phyloP scores from a whole-genome alignment of 257 asterid genomes.

The Asclepias syriaca region DNA sequence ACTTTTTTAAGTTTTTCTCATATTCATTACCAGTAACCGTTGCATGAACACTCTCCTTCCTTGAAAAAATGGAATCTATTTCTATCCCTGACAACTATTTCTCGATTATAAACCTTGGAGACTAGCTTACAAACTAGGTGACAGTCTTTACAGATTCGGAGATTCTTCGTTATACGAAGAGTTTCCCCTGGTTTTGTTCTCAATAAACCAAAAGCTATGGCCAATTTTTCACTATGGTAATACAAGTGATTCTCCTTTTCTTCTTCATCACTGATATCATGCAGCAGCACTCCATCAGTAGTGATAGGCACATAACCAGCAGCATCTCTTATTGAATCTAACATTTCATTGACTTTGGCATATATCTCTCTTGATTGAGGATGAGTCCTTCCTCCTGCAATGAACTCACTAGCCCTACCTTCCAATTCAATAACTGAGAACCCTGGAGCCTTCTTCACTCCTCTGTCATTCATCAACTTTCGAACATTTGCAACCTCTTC shows the following conservation, averaged over 20 bases:
- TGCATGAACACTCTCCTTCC: slow-evolving; percentile 69
- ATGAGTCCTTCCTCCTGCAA: slow-evolving; percentile 76
- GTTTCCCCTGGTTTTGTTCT: slow-evolving; percentile 53
- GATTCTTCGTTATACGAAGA: slow-evolving; percentile 67
- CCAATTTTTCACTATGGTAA: slow-evolving; percentile 79
- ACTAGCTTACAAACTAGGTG: slow-evolving; percentile 66
- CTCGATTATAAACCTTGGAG: slow-evolving; percentile 53
- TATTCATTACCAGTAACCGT: slow-evolving; percentile 56
- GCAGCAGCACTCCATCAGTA: slow-evolving; percentile 36
- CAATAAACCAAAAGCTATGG: slow-evolving; percentile 72
- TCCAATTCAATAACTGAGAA: slow-evolving; percentile 53
- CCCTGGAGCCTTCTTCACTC: slow-evolving; percentile 73
- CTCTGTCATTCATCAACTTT: slow-evolving; percentile 80
- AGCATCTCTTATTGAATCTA: slow-evolving; percentile 36
- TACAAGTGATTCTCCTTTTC: slow-evolving; percentile 60
- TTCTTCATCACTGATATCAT: slow-evolving; percentile 52
- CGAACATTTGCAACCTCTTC: slow-evolving; percentile 65
- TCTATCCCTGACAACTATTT: slow-evolving; percentile 72
- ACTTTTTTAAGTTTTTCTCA: background rate
- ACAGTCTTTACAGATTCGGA: slow-evolving; percentile 75
- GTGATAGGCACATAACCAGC: slow-evolving; percentile 55
- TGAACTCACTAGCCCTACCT: slow-evolving; percentile 54
- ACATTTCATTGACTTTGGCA: slow-evolving; percentile 53
- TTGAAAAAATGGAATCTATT: slow-evolving; percentile 71
- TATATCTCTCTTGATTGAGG: slow-evolving; percentile 58